A percentile compares a stretch with the other conserved stretches of the same genome.
Conservation (phyloP, 2,329 filamentous ascomycete genomes). For the Trichoderma sp. region DNA sequence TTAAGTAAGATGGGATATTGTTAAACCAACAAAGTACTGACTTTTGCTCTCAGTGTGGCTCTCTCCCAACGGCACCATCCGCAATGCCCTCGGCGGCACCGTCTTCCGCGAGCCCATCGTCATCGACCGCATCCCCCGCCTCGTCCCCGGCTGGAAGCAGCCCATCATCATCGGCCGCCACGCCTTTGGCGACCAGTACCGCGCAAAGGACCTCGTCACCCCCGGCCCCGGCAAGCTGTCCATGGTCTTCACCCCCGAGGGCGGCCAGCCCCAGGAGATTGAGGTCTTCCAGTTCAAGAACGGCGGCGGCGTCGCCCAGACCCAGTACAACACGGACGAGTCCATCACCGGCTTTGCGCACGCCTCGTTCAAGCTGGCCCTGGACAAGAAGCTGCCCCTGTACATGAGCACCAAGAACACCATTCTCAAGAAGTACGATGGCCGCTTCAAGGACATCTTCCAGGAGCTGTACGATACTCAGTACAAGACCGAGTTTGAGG, state of each 20-base stretch:
- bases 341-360: constrained; percentile 95
- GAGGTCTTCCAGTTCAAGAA: constrained; percentile 89
- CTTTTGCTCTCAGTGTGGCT: constrained; percentile 76
- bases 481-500: constrained; percentile 88
- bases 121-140: constrained; percentile 87
- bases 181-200: constrained; percentile 98
- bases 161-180: constrained; percentile 99
- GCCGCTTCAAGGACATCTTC: constrained; percentile 99
- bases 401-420: constrained; percentile 99
- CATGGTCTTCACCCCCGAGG: constrained; percentile 91
- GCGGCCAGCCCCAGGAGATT: constrained; percentile 77
- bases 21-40: background rate
- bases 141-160: constrained; percentile 97
- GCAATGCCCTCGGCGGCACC: constrained; percentile 80
- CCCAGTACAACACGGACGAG: constrained; percentile 98
- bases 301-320: constrained; percentile 86
- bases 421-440: constrained; percentile 98
- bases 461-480: constrained; percentile 89
- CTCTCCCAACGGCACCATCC: constrained; percentile 90
- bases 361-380: constrained; percentile 92
- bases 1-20: too few species aligned
- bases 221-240: constrained; percentile 83
- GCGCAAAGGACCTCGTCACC: constrained; percentile 88
- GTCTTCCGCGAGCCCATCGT: constrained; percentile 99
- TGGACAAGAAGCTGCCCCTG: constrained; percentile 84